Conservation (phyloP, 371 early-diverging fungal species). For the Mucor irregularis region DNA sequence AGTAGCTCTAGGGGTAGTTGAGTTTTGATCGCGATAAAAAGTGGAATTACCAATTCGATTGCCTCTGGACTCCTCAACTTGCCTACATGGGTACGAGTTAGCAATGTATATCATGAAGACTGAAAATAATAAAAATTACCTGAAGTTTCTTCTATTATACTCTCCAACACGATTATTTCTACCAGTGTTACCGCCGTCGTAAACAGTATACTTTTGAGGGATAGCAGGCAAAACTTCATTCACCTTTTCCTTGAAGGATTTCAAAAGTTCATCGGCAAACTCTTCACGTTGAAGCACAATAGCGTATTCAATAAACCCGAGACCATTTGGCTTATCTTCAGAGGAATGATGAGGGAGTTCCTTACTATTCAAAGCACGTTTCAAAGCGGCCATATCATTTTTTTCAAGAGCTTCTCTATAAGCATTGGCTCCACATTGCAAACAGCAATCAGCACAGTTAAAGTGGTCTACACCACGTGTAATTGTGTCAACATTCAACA, state of each 20-base stretch:
- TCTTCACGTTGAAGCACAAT: conserved; percentile 22
- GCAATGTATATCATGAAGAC: not conserved
- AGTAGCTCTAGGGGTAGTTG: not conserved
- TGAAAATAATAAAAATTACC: conserved; percentile 5
- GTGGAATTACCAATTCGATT: conserved; percentile 62
- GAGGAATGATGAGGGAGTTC: conserved; percentile 21
- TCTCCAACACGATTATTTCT: conserved; percentile 10
- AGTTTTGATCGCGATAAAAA: conserved; percentile 28
- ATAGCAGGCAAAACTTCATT: not conserved
- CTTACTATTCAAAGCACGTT: conserved; percentile 9
- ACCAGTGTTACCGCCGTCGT: conserved; percentile 38
- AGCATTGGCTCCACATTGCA: conserved; percentile 22
- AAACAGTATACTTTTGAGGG: conserved; percentile 19
- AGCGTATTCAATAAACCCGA: conserved; percentile 20
- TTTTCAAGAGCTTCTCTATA: conserved; percentile 29
- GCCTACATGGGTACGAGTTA: conserved; percentile 15
- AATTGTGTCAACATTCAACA: conserved; percentile 1
- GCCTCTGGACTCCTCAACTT: conserved; percentile 65
- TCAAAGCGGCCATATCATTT: conserved; percentile 20
- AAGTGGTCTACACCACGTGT: conserved; percentile 1
- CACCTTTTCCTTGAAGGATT: not conserved
- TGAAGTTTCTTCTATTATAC: conserved; percentile 10
- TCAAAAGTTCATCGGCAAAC: not conserved
- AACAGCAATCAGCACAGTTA: conserved; percentile 34
- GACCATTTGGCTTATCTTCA: conserved; percentile 23